Conservation (phyloP, 176 grass and related monocot species). For the Leersia perrieri region DNA sequence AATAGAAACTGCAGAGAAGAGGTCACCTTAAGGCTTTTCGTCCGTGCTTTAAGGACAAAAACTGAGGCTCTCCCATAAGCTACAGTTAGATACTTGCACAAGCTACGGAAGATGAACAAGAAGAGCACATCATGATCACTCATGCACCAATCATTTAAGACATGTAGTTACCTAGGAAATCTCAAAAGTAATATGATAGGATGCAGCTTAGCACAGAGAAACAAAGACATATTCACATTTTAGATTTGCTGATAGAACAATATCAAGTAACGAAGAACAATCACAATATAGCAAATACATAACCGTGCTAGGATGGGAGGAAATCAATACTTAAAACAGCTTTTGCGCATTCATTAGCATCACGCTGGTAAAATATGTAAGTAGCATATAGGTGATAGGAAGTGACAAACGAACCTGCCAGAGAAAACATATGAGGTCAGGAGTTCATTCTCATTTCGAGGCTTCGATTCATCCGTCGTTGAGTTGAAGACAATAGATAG, state of each 20-base stretch:
- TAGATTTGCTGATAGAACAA: neutral
- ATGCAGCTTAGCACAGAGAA: constrained; percentile 5
- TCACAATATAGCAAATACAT: neutral
- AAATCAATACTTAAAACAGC: neutral
- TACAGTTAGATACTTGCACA: constrained; percentile 92
- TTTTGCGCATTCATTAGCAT: constrained; percentile 2
- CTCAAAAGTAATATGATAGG: neutral
- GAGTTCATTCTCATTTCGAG: constrained; percentile 50
- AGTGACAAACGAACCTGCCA: constrained; percentile 70
- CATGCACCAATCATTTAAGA: constrained; percentile 18
- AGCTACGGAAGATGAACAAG: constrained; percentile 48
- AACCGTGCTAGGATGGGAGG: neutral
- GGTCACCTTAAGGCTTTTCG: constrained; percentile 77
- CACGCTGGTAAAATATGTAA: neutral
- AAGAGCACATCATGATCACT: constrained; percentile 21
- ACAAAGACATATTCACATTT: neutral
- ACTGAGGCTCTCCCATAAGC: constrained; percentile 82
- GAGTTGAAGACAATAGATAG: constrained; percentile 62
- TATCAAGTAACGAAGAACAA: neutral
- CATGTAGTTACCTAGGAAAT: constrained; percentile 8
- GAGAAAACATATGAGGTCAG: constrained; percentile 71
- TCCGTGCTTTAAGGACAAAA: constrained; percentile 63
- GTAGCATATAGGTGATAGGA: neutral
- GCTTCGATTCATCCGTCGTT: constrained; percentile 39
- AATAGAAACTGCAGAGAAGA: constrained; percentile 31